Conservation (phyloP, 2,329 filamentous ascomycete species). For the Aspergillus transmontanensis region DNA sequence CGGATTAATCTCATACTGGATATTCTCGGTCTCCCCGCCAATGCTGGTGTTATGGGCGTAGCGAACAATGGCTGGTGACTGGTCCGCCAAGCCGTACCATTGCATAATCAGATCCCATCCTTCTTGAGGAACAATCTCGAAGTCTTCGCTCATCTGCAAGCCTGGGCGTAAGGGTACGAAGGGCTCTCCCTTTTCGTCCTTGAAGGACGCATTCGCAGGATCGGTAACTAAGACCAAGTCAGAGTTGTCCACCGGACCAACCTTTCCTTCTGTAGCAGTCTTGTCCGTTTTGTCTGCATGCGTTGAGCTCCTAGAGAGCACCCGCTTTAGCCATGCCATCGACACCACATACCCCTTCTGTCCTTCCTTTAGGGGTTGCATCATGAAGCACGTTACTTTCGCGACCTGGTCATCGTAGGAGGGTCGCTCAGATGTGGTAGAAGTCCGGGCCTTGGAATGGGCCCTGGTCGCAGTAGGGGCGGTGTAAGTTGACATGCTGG, state of each 20-base stretch:
- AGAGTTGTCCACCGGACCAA: slow-evolving; percentile 85
- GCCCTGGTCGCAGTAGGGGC: slow-evolving; percentile 31
- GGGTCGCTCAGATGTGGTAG: slow-evolving; percentile 35
- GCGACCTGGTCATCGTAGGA: slow-evolving; percentile 72
- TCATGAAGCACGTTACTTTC: slow-evolving; percentile 64
- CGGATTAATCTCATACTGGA: slow-evolving; percentile 82
- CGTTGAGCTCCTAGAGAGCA: slow-evolving; percentile 66
- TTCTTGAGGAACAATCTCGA: slow-evolving; percentile 73
- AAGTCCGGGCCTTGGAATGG: slow-evolving; percentile 26
- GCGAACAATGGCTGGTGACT: slow-evolving; percentile 72
- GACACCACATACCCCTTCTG: slow-evolving; percentile 78
- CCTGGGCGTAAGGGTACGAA: slow-evolving; percentile 77
- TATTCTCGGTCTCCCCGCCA: slow-evolving; percentile 62
- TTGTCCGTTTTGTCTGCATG: slow-evolving; percentile 60
- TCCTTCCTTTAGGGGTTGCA: slow-evolving; percentile 65
- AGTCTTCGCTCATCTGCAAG: slow-evolving; percentile 65
- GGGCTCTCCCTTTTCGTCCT: slow-evolving; percentile 48
- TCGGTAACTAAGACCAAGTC: slow-evolving; percentile 69
- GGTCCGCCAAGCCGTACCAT: slow-evolving; percentile 78
- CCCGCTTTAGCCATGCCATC: slow-evolving; percentile 73
- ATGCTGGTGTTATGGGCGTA: slow-evolving; percentile 74
- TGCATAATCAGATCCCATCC: slow-evolving; percentile 80
- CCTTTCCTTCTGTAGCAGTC: slow-evolving; percentile 60
- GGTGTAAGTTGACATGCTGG: slow-evolving; percentile 41
- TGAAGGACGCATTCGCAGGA: slow-evolving; percentile 39